phyloP scores from a whole-genome alignment of 2,329 filamentous ascomycete genomes.

The Cladosporium sp. region DNA sequence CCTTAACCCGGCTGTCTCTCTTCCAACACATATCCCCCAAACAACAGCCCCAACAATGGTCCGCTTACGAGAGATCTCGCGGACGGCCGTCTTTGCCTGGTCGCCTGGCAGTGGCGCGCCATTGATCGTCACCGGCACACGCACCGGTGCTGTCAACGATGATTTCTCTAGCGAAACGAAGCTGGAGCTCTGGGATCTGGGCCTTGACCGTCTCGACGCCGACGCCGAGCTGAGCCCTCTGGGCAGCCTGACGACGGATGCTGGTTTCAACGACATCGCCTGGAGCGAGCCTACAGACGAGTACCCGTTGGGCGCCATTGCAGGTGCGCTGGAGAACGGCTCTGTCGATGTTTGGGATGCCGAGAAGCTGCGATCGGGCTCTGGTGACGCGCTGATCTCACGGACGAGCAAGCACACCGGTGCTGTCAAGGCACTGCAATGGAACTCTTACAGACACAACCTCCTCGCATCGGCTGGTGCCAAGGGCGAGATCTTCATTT shows the following conservation, averaged over 20 bases:
- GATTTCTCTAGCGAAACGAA: conserved; percentile 98
- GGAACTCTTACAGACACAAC: conserved; percentile 89
- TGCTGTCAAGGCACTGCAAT: conserved; percentile 89
- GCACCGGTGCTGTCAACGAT: conserved; percentile 89
- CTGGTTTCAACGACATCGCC: conserved; percentile 94
- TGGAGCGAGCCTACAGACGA: conserved; percentile 82
- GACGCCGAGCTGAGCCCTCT: conserved; percentile 80
- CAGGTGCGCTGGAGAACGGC: conserved; percentile 90
- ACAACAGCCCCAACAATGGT: conserved; percentile 61
- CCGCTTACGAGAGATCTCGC: conserved; percentile 89
- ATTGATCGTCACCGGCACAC: conserved; percentile 85
- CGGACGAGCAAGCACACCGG: conserved; percentile 86
- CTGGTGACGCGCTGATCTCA: conserved; percentile 72
- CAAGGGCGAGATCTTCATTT: conserved; percentile 94
- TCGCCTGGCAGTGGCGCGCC: conserved; percentile 75
- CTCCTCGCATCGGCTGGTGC: conserved; percentile 87
- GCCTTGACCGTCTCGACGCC: conserved; percentile 69
- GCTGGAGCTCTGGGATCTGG: conserved; percentile 92
- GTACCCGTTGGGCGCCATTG: conserved; percentile 81
- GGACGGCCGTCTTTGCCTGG: conserved; percentile 97
- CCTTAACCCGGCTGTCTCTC: conserved; percentile 11
- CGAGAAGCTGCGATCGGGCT: conserved; percentile 52
- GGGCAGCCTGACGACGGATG: conserved; percentile 79
- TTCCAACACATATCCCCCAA: conserved; percentile 8
- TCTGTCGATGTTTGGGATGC: conserved; percentile 93